Evolutionary conservation across 495 filamentous ascomycete genomes (phyloP).

Genomic region (Hypoxylon crocopeplum): DNA sequence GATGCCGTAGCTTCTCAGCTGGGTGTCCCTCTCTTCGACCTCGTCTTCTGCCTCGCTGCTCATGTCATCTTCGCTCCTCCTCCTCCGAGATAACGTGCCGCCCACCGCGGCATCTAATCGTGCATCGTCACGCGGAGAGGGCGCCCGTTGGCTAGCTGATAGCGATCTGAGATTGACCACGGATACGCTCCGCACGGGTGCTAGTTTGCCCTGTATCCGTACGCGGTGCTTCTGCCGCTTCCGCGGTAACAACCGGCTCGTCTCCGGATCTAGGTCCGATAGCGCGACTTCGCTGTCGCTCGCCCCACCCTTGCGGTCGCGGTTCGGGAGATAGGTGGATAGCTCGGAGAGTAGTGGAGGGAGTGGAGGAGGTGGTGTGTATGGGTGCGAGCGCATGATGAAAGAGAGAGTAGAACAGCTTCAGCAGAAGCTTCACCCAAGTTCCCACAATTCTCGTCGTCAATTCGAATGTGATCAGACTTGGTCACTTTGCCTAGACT

Average conservation of each 20-base stretch:
- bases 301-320: slow-evolving; percentile 41
- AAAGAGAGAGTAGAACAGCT: not conserved
- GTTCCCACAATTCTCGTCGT: too few species aligned
- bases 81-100: slow-evolving; percentile 3
- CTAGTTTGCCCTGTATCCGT: slow-evolving; percentile 46
- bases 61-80: slow-evolving; percentile 12
- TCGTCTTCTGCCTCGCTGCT: slow-evolving; percentile 3
- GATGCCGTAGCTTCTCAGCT: slow-evolving; percentile 49
- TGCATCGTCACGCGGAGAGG: not conserved
- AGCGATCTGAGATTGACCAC: slow-evolving; percentile 29
- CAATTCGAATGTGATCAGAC: too few species aligned
- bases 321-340: slow-evolving; percentile 57
- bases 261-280: slow-evolving; percentile 50
- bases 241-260: slow-evolving; percentile 46
- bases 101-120: slow-evolving; percentile 30
- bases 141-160: not conserved
- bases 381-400: slow-evolving; percentile 48
- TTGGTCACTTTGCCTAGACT: too few species aligned
- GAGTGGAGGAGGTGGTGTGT: slow-evolving; percentile 43
- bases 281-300: slow-evolving; percentile 45
- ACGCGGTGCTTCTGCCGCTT: slow-evolving; percentile 41
- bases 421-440: not conserved
- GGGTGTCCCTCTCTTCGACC: slow-evolving; percentile 38
- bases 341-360: slow-evolving; percentile 51
- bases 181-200: slow-evolving; percentile 43